Evolutionary conservation across 2,329 filamentous ascomycete genomes (phyloP), one percentile per base, ranked within the genome.

Genomic region (Ustilaginoidea virens): DNA sequence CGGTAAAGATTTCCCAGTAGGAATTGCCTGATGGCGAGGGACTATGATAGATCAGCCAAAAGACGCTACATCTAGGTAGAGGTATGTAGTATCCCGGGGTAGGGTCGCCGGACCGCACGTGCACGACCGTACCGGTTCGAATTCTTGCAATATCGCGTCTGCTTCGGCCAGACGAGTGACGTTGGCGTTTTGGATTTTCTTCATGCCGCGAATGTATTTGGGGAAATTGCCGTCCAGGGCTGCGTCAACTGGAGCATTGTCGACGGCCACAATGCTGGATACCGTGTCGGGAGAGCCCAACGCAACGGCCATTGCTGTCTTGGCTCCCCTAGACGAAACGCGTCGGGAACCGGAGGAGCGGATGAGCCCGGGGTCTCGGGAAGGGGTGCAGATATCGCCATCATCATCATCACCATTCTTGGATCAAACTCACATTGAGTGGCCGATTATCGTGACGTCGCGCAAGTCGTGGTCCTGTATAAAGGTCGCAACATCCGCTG

Each of bases 231-330:
- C 71, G 37, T 70, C 67, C 4, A 96, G 63, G 0, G 69, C 66
- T 10, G 79, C 80, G 48, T 92, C 83, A 7, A 92, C 66, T 2
- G 87, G 87, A 4, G 86, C 83, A 48, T 96, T 96, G 58, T 96
- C 87, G 9, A 96, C 85, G 2, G 83, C 67, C 17, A 94, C 67
- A 29, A 96, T 59, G 41, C 77, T 71, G 11, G 66, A 61, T 33
- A 93, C 65, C 3, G 74, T 56, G 5, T 69, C 58, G 0, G 82
- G 81, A 1, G 71, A 65, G 24, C 67, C 61, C 20, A 96, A 67
- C 4, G 83, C 83, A 33, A 94, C 61, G 0, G 79, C 64, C 87
- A 96, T 94, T 42, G 82, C 83, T 2, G 79, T 75, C 60, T 96
- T 96, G 26, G 87, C 87, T 37, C 90, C 87, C 77, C 74, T 80